Evolutionary conservation across 352 stramenopile species (phyloP), one percentile per base, ranked within the genome.

Genomic region (Lagenidium sp.): DNA sequence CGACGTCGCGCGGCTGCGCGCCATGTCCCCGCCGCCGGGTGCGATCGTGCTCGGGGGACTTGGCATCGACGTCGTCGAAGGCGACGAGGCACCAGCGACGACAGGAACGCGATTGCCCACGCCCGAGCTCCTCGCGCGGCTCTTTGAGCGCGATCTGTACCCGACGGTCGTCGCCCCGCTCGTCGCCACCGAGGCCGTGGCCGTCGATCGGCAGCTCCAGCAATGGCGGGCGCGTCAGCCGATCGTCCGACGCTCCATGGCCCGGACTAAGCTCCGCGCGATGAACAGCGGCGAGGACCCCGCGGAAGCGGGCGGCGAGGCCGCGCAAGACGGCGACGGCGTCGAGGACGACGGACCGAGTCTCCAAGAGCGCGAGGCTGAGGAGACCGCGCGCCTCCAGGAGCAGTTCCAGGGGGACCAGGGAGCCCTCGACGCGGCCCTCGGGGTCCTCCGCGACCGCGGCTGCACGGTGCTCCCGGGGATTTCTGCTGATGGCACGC

Each of bases 111-210:
- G 29, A 6, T 19, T 85, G 3, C 72, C 72, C 16, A 69, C 46
- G 1, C 20, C 47, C 16, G 50, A 70, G 25, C 50, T 76, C 8
- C 38, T 88, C 6, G 50, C 57, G 19, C 36, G 40, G 4, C 80
- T 63, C 35, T 76, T 82, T 15, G 44, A 64, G 41, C 44, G 54
- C 2, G 46, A 67, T 19, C n/a, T 83, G 16, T 75, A 81, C 30
- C 72, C 76, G 19, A 47, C 63, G 4, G 43, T 82, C n/a, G 69
- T 83, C 12, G 24, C 85, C 18, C 57, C 76, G 3, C 28, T 82
- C 4, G 36, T 43, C 1, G 30, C 62, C 2, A 44, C 55, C 0
- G 69, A 81, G 41, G 57, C 65, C 0, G 31, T 55, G 11, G 32
- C 43, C 5, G 41, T 79, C 12, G 25, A 55, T 7, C 34, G 32